These are phyloP conservation scores for Trichocladium uniseriatum DNA, from an alignment of 495 filamentous ascomycete genomes.

Conservation along the genomic window DNA sequence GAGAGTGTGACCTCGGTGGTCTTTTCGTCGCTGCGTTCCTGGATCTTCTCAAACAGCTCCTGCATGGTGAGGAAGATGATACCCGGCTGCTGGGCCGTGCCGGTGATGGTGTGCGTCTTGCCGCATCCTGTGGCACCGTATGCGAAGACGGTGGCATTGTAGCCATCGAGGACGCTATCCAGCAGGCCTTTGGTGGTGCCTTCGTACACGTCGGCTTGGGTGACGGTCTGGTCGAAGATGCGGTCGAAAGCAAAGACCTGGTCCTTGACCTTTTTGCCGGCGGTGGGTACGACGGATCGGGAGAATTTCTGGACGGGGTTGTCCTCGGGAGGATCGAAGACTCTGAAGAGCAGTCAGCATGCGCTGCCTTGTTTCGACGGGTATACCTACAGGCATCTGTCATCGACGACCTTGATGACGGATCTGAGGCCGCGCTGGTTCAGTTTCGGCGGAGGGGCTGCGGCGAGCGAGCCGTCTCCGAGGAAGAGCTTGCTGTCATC, in stretches of 20 bases:
- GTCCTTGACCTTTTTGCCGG: slow-evolving; percentile 92
- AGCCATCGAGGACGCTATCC: slow-evolving; percentile 92
- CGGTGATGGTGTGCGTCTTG: slow-evolving; percentile 93
- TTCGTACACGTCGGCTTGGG: slow-evolving; percentile 92
- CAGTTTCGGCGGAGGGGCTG: slow-evolving; percentile 72
- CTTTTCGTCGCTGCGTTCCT: slow-evolving; percentile 77
- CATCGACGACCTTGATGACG: slow-evolving; percentile 93
- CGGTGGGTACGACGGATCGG: slow-evolving; percentile 67
- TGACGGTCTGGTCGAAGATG: slow-evolving; percentile 93
- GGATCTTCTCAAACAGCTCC: slow-evolving; percentile 90
- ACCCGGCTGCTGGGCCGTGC: slow-evolving; percentile 84
- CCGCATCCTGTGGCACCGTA: slow-evolving; percentile 97
- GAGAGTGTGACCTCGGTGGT: slow-evolving; percentile 83
- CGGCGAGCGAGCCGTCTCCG: slow-evolving; percentile 87
- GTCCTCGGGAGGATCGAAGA: slow-evolving; percentile 97
- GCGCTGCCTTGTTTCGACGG: not conserved
- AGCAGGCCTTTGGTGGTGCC: slow-evolving; percentile 79
- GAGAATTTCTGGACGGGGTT: slow-evolving; percentile 89
- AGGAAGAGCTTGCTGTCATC: slow-evolving; percentile 89
- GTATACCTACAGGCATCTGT: slow-evolving; percentile 77
- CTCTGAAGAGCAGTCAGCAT: slow-evolving; percentile 40
- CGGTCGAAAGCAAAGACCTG: slow-evolving; percentile 95
- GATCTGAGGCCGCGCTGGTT: slow-evolving; percentile 77
- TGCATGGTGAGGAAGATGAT: slow-evolving; percentile 99
- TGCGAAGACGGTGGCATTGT: slow-evolving; percentile 98